phyloP scores from a whole-genome alignment of 768 basidiomycete genomes.

The Phanerochaete sordida region DNA sequence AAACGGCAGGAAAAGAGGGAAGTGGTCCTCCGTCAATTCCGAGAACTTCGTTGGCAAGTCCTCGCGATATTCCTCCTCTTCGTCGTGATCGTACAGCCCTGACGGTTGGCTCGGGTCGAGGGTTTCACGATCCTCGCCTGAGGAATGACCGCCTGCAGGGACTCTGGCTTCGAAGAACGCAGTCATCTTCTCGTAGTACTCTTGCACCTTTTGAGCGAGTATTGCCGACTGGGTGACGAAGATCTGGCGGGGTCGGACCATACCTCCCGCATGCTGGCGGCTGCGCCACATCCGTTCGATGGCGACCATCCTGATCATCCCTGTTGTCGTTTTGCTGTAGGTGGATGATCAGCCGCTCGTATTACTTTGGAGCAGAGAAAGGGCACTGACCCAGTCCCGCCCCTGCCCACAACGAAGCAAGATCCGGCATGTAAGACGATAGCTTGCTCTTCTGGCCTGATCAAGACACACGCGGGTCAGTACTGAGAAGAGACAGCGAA shows the following conservation, averaged over 20 bases:
- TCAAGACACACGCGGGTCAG: no score
- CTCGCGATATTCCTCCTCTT: constrained; percentile 33
- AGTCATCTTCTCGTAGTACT: constrained; percentile 20
- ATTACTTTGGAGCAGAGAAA: not conserved
- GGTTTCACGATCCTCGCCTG: not conserved
- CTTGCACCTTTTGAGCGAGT: constrained; percentile 23
- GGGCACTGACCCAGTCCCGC: constrained; percentile 52
- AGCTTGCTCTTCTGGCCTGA: constrained; percentile 44
- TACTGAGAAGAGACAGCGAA: not conserved
- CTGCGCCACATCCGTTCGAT: constrained; percentile 14
- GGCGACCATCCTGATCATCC: constrained; percentile 26
- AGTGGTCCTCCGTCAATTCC: constrained; percentile 50
- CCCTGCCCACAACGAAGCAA: constrained; percentile 56
- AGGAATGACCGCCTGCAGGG: not conserved
- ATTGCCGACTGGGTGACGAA: constrained; percentile 27
- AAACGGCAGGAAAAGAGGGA: constrained; percentile 61
- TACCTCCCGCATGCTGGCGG: not conserved
- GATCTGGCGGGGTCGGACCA: constrained; percentile 19
- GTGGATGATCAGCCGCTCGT: no score
- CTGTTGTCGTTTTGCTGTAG: constrained; percentile 23
- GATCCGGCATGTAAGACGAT: constrained; percentile 57
- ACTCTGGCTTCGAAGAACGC: not conserved
- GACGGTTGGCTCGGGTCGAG: not conserved
- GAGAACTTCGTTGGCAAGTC: constrained; percentile 49
- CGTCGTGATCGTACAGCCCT: constrained; percentile 37